A percentile compares a stretch with the other conserved stretches of the same genome.
Evolutionary conservation across 768 basidiomycete species (phyloP).

Genomic region (Tubosaeta brunneosetosa): DNA sequence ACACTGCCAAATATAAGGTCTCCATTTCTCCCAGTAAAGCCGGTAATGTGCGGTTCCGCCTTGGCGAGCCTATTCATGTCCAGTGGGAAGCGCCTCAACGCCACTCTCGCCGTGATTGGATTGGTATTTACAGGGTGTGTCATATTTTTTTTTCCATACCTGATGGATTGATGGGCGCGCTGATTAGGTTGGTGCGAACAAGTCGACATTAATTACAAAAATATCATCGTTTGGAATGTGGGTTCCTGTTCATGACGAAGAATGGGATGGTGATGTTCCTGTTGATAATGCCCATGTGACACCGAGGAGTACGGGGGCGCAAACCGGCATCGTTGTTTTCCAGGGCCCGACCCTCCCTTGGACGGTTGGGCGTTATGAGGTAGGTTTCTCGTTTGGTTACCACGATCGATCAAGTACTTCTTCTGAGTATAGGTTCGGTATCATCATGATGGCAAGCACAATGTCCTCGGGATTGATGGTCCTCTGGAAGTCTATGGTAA

Average conservation of each 20-base stretch:
- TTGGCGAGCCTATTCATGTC: constrained; percentile 86
- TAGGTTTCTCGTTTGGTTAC: neutral
- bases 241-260: constrained; percentile 86
- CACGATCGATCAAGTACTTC: neutral
- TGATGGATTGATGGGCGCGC: constrained; percentile 1
- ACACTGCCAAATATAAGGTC: constrained; percentile 74
- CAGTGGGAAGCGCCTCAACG: constrained; percentile 82
- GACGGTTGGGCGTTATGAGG: constrained; percentile 83
- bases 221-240: constrained; percentile 86
- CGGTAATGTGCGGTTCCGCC: constrained; percentile 63
- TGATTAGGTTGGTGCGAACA: constrained; percentile 81
- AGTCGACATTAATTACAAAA: constrained; percentile 75
- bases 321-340: constrained; percentile 69
- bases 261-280: constrained; percentile 88
- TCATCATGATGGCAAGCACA: constrained; percentile 97
- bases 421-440: constrained; percentile 60
- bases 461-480: constrained; percentile 82
- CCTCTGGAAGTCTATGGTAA: constrained; percentile 87
- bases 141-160: neutral
- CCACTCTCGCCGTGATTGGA: constrained; percentile 94
- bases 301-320: constrained; percentile 38
- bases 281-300: constrained; percentile 39
- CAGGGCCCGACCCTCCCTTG: constrained; percentile 79
- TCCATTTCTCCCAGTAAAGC: constrained; percentile 50
- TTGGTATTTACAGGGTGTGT: constrained; percentile 81